Evolutionary conservation across 2,329 filamentous ascomycete genomes (phyloP).

Genomic region (Lachnellula occidentalis): DNA sequence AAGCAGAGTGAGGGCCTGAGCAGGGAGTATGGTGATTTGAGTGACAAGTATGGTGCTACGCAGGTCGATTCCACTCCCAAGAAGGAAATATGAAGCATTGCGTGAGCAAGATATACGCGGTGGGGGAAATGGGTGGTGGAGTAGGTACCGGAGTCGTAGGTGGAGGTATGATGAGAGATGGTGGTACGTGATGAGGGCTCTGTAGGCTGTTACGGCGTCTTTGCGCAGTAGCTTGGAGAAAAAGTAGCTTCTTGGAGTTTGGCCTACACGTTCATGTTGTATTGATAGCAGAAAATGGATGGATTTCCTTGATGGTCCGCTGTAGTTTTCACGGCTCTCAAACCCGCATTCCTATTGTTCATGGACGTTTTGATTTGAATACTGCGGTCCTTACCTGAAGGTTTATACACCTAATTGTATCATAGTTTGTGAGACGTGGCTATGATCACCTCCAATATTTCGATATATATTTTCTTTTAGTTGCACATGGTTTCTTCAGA

Average conservation of each 20-base stretch:
- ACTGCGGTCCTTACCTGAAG: too few relatives aligned
- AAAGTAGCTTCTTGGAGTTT: not conserved
- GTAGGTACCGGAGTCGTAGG: not conserved
- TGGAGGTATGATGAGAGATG: not conserved
- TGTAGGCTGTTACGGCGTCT: not conserved
- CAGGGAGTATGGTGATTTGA: constrained; percentile 78
- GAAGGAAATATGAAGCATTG: constrained; percentile 42
- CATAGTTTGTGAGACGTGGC: too few relatives aligned
- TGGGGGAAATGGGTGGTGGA: not conserved
- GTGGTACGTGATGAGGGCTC: not conserved
- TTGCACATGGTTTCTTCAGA: too few relatives aligned
- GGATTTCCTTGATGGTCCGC: not conserved
- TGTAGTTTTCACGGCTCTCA: not conserved
- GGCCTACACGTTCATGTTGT: not conserved
- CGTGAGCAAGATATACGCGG: not conserved
- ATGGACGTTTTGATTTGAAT: not conserved
- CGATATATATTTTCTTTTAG: too few relatives aligned
- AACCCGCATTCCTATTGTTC: too few relatives aligned
- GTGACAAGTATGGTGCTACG: constrained; percentile 69
- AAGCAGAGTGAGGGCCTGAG: constrained; percentile 83
- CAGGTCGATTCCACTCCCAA: constrained; percentile 46
- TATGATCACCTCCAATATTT: too few relatives aligned
- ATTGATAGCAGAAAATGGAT: not conserved
- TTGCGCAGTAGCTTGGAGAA: not conserved
- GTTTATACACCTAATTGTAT: too few relatives aligned